Evolutionary conservation across 2,329 filamentous ascomycete genomes (phyloP), one percentile per base, ranked within the genome.

Genomic region (Colletotrichum karsti): DNA sequence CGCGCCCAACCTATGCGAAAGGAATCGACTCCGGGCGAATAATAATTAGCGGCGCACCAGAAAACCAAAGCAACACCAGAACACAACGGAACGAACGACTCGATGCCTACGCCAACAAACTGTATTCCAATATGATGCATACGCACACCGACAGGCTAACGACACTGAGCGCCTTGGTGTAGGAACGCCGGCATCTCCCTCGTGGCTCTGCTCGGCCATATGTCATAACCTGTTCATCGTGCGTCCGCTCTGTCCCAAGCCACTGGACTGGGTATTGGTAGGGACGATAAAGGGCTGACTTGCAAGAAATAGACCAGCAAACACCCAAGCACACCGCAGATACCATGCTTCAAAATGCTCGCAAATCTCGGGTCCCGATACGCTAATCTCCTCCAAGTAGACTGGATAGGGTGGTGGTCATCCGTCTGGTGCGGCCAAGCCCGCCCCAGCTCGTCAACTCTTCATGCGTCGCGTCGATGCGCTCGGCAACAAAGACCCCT

Each of bases 381-480:
- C 2, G 33, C 33, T 12, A 35, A 35, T 35, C 33, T 35, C 33
- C 8, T 12, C 33, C 10, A 35, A 35, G 33, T 12, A 35, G 9
- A 10, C 9, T 7, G 33, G 9, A 35, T 12, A 4, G 39, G 5
- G 33, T 24, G 28, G 26, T 12, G 12, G 6, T 54, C 9, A n/a
- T n/a, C n/a, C n/a, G n/a, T 41, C 53, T n/a, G 35, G 28, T 20
- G 53, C 53, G 18, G 22, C 33, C 37, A 56, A 56, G 53, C 35
- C 18, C n/a, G n/a, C 6, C 22, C 35, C 37, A 42, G 53, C 37
- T 30, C 24, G 26, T 42, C 35, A 42, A 26, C 7, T n/a, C 46
- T 42, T 60, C 33, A 60, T 60, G 33, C 57, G 15, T 60, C 44
- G 44, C 57, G 56, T 60, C 8, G 22, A 51, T 60, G 44, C 57